A percentile compares a stretch with the other conserved stretches of the same genome.
These are phyloP conservation scores for Coccomyxa subellipsoidea DNA, from an alignment of 163 green algal genomes.

Conservation along the genomic window DNA sequence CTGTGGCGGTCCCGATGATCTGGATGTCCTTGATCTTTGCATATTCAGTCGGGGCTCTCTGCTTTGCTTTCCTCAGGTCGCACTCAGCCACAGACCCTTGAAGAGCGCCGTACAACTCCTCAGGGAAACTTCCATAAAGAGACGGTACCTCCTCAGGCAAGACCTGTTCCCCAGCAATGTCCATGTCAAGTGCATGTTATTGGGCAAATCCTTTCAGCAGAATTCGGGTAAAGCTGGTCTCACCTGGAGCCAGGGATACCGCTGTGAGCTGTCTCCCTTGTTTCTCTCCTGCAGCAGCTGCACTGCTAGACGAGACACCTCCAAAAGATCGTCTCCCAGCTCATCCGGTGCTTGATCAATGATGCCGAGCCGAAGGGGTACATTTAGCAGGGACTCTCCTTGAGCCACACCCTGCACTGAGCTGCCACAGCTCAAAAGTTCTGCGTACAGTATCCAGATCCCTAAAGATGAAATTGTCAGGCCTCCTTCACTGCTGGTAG, in stretches of 20 bases:
- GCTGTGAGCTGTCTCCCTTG: neutral
- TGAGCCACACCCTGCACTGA: neutral
- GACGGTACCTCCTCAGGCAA: neutral
- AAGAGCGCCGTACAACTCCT: neutral
- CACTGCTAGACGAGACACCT: neutral
- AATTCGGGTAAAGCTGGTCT: neutral
- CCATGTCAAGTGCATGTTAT: neutral
- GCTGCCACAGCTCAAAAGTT: neutral
- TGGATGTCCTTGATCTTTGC: neutral
- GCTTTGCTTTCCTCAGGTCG: neutral
- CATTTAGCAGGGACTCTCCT: neutral
- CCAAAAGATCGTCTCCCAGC: neutral
- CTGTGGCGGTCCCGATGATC: neutral
- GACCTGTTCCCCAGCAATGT: neutral
- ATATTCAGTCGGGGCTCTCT: neutral
- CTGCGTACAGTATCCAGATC: too few species aligned
- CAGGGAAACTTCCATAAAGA: neutral
- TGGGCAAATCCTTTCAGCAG: too few species aligned
- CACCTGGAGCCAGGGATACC: neutral
- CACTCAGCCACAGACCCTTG: neutral
- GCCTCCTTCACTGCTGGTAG: too few species aligned
- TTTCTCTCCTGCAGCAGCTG: neutral
- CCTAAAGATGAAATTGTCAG: too few species aligned
- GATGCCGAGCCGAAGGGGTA: neutral
- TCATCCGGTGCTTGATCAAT: neutral